Percentiles rank a stretch among this genome's conserved stretches.
Conservation (phyloP, 352 stramenopile species). For the Phytophthora boehmeriae region DNA sequence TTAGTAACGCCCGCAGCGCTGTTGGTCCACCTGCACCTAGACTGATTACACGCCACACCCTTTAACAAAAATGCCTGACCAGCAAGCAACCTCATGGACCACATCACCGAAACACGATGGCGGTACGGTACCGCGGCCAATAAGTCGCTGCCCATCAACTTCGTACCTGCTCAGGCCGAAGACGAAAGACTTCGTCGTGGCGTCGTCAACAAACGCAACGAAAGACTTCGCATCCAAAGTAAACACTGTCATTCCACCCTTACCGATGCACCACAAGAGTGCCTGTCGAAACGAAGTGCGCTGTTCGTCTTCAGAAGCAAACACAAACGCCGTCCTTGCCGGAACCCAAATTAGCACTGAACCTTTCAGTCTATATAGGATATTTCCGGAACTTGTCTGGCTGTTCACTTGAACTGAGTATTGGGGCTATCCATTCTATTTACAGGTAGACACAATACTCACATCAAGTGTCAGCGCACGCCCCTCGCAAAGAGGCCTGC, state of each 20-base stretch:
- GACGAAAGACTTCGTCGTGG: conserved; percentile 3
- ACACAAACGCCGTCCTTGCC: background rate
- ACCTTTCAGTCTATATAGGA: background rate
- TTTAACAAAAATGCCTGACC: background rate
- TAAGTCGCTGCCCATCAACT: conserved; percentile 1
- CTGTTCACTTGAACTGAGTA: background rate
- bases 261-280: background rate
- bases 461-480: background rate
- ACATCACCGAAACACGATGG: background rate
- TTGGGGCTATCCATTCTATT: too few species aligned
- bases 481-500: conserved; percentile 11
- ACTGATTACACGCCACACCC: background rate
- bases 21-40: too few species aligned
- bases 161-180: background rate
- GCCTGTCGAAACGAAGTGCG: background rate
- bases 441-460: conserved; percentile 1
- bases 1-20: background rate
- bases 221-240: background rate
- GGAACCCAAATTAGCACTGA: background rate
- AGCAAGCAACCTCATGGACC: background rate
- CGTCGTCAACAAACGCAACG: background rate
- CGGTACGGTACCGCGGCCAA: background rate
- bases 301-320: background rate
- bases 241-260: background rate
- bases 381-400: background rate